Evolutionary conservation across 208 protist genomes (phyloP), one percentile per base, ranked within the genome.

Genomic region (Endotrypanum monterogeii): DNA sequence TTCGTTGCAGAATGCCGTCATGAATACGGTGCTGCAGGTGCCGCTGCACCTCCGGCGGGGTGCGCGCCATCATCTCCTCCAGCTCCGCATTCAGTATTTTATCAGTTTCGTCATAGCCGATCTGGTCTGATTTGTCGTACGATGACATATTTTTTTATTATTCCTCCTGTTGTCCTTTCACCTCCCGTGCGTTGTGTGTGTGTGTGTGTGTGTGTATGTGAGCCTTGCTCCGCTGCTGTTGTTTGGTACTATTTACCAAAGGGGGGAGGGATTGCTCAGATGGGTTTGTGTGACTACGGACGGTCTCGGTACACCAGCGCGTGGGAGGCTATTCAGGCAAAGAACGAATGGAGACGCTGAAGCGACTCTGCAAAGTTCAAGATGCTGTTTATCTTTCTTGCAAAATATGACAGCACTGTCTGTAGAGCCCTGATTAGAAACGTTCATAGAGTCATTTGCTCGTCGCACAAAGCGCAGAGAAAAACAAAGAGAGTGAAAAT

Each of bases 11-110:
- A 72, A 96, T 95, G 35, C 83, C 92, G 68, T 96, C 92, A 78
- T 96, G 92, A 48, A 96, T 79, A 54, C 92, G 89, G 52, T 96
- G 92, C 70, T 94, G 86, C 63, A 96, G 54, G 71, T 91, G 78
- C 8, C 86, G 83, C 57, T 87, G 78, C 37, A 93, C 79, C 46
- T 95, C 73, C 60, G 81, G 88, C 44, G 88, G 89, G 2, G 86
- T 94, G 44, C 82, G 83, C 20, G 82, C 79, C 44, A 93, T 79
- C 86, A 96, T 92, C 3, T 86, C 79, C 73, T 92, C 89, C 32
- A 94, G 83, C 67, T 94, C 89, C 32, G 84, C 85, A 73, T 94
- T 96, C 39, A 96, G 72, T 39, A 83, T 82, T 18, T 77, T 81
- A 73, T 96, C 92, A 9, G 72, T 73, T 14, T 92, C 86, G 79